A percentile compares a stretch with the other conserved stretches of the same genome.
phyloP scores from a whole-genome alignment of 306 rosid species.

The Quercus variabilis region DNA sequence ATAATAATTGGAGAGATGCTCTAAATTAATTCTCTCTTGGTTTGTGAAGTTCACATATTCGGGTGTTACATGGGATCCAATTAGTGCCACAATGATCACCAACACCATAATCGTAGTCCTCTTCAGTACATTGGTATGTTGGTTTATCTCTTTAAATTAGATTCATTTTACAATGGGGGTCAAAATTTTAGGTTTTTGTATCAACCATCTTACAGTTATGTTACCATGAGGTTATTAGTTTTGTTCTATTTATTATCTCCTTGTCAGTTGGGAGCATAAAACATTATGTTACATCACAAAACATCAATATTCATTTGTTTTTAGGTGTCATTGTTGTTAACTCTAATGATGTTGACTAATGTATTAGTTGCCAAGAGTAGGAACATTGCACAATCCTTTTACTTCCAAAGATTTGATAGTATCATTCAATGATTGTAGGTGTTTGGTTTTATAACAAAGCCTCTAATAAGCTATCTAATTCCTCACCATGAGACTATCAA shows the following conservation, averaged over 20 bases:
- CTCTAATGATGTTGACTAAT: background rate
- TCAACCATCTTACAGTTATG: background rate
- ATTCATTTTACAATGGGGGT: background rate
- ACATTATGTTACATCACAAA: background rate
- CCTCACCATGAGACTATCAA: conserved; percentile 35
- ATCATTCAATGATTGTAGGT: conserved; percentile 39
- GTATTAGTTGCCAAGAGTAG: background rate
- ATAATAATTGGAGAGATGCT: background rate
- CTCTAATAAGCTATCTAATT: conserved; percentile 58
- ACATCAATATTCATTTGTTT: background rate
- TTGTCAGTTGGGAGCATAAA: background rate
- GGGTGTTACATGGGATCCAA: conserved; percentile 75
- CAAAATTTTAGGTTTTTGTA: background rate
- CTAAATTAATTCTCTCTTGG: conserved; percentile 11
- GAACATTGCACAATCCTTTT: background rate
- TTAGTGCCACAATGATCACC: conserved; percentile 74
- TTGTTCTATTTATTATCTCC: background rate
- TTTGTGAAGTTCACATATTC: conserved; percentile 69
- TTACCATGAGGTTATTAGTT: background rate
- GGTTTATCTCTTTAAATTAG: background rate
- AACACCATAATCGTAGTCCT: conserved; percentile 78
- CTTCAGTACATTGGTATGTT: conserved; percentile 76
- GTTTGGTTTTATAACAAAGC: conserved; percentile 77
- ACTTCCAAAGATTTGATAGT: conserved; percentile 2
- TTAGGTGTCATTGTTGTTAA: background rate